Conservation (phyloP, 805 yeast genomes). For the Nakazawaea ishiwadae region DNA sequence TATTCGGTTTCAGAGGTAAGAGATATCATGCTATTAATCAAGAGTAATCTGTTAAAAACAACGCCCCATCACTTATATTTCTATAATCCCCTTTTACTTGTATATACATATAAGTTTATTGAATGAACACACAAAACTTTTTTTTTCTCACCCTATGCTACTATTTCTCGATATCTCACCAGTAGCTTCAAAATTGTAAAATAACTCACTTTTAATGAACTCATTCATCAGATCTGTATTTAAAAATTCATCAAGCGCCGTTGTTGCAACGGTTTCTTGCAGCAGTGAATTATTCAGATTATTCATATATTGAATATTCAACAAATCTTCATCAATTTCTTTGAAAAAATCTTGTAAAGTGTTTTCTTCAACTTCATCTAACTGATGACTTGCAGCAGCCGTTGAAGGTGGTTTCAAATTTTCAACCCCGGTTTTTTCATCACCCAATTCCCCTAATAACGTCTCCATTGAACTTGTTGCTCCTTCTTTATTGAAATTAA, state of each 20-base stretch:
- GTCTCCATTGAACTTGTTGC: constrained; percentile 53
- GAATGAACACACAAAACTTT: no score
- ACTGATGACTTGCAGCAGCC: not conserved
- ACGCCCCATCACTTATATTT: no score
- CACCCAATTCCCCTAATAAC: constrained; percentile 48
- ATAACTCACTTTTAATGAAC: not conserved
- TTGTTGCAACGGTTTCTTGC: not conserved
- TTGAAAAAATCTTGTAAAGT: constrained; percentile 8
- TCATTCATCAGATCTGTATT: not conserved
- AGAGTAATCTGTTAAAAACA: constrained; percentile 9
- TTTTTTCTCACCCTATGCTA: no score
- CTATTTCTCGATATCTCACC: constrained; percentile 10
- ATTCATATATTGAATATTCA: constrained; percentile 11
- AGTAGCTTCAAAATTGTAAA: constrained; percentile 7
- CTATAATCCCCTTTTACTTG: not conserved
- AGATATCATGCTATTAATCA: constrained; percentile 78
- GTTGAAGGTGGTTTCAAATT: constrained; percentile 20
- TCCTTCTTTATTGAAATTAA: constrained; percentile 38
- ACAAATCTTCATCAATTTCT: constrained; percentile 12
- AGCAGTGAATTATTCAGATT: not conserved
- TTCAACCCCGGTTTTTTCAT: constrained; percentile 37
- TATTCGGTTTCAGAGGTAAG: constrained; percentile 94
- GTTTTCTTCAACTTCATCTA: not conserved
- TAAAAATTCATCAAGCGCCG: not conserved
- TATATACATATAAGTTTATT: constrained; percentile 3